These are phyloP conservation scores for Thielaviopsis ethacetica DNA, from an alignment of 2,329 filamentous ascomycete species.

Conservation along the genomic window DNA sequence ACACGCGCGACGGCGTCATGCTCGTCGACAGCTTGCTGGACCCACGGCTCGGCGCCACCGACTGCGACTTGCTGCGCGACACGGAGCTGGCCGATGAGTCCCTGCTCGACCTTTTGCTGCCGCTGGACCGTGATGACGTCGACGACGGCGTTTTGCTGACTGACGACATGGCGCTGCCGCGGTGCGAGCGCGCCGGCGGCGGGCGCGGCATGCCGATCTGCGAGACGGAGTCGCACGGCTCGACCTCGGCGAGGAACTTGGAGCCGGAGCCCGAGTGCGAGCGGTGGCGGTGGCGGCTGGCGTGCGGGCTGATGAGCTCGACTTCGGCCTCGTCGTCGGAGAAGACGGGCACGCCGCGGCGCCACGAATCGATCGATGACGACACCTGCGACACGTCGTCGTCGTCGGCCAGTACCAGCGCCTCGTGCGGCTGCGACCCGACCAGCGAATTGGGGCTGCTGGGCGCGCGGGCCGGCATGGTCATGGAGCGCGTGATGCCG, in stretches of 20 bases:
- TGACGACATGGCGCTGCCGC: slow-evolving; percentile 9
- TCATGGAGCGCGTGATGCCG: slow-evolving; percentile 1
- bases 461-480: slow-evolving; percentile 17
- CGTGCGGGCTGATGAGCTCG: slow-evolving; percentile 41
- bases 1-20: neutral
- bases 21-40: neutral
- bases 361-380: slow-evolving; percentile 42
- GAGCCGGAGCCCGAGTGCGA: slow-evolving; percentile 18
- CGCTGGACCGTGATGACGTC: slow-evolving; percentile 13
- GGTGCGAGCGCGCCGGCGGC: slow-evolving; percentile 12
- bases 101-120: slow-evolving; percentile 17
- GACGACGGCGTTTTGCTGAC: neutral
- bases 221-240: slow-evolving; percentile 16
- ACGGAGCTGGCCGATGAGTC: slow-evolving; percentile 11
- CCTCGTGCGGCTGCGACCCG: slow-evolving; percentile 25
- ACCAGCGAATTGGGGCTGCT: slow-evolving; percentile 19
- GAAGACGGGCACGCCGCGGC: slow-evolving; percentile 27
- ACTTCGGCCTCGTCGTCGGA: slow-evolving; percentile 33
- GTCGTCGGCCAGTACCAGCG: slow-evolving; percentile 26
- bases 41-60: neutral
- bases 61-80: slow-evolving; percentile 6
- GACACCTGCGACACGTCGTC: slow-evolving; percentile 35
- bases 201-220: slow-evolving; percentile 14
- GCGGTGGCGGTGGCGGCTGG: slow-evolving; percentile 28
- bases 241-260: slow-evolving; percentile 26